Percentiles rank a stretch among this genome's conserved stretches.
phyloP scores from a whole-genome alignment of 371 early-diverging fungal genomes.

The Rhizomucor miehei region DNA sequence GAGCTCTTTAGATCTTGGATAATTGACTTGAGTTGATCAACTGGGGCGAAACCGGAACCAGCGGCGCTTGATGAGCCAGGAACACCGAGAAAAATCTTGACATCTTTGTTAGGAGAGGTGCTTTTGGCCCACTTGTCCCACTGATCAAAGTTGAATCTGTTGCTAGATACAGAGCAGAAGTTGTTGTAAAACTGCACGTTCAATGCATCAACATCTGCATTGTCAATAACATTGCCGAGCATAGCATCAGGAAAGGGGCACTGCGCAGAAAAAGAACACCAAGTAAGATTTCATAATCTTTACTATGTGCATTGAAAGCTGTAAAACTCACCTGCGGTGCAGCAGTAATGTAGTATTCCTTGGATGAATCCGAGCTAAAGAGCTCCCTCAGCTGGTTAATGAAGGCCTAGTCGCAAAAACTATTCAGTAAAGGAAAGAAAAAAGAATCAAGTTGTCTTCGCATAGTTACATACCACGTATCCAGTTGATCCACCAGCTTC shows the following conservation, averaged over 20 bases:
- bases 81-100: conserved; percentile 58
- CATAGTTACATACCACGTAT: conserved; percentile 40
- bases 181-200: conserved; percentile 63
- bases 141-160: conserved; percentile 62
- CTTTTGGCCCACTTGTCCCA: conserved; percentile 60
- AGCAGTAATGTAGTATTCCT: conserved; percentile 56
- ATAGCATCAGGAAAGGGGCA: conserved; percentile 68
- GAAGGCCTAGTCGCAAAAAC: conserved; percentile 29
- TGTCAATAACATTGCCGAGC: conserved; percentile 39
- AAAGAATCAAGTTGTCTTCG: neutral
- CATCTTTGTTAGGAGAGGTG: conserved; percentile 55
- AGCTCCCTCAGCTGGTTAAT: conserved; percentile 48
- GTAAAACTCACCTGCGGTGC: conserved; percentile 54
- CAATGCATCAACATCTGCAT: conserved; percentile 49
- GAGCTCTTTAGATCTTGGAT: conserved; percentile 23
- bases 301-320: too few species aligned
- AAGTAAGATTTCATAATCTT: neutral
- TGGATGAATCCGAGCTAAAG: conserved; percentile 32
- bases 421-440: neutral
- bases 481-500: conserved; percentile 57
- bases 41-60: conserved; percentile 56
- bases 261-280: conserved; percentile 2
- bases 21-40: conserved; percentile 30
- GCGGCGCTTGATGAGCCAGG: conserved; percentile 64
- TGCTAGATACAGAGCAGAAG: conserved; percentile 59